phyloP scores from a whole-genome alignment of 768 basidiomycete species.

The Leccinum rimulosum region DNA sequence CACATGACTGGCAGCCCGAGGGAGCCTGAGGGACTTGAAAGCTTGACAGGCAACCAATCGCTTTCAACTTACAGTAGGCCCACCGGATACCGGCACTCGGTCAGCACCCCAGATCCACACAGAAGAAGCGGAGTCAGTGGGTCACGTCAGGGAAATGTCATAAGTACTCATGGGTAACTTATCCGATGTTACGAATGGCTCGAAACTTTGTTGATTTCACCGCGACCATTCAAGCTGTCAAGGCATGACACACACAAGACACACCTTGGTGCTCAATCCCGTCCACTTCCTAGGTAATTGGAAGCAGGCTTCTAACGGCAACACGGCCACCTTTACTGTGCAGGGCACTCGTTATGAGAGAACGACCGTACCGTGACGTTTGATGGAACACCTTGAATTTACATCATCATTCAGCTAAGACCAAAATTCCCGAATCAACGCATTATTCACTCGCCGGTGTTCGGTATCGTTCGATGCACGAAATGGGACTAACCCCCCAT shows the following conservation, averaged over 20 bases:
- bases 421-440: background rate
- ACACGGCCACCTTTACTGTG: background rate
- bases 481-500: background rate
- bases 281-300: background rate
- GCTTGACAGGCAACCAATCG: background rate
- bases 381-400: background rate
- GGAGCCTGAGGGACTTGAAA: background rate
- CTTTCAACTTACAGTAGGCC: background rate
- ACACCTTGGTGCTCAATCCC: background rate
- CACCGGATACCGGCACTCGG: background rate
- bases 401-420: background rate
- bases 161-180: background rate
- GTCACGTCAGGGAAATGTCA: background rate
- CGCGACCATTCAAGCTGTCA: background rate
- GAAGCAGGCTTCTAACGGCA: background rate
- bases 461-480: background rate
- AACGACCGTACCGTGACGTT: background rate
- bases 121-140: background rate
- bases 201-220: background rate
- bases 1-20: background rate
- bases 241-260: background rate
- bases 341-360: background rate
- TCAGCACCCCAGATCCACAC: conserved; percentile 3
- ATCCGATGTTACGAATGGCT: background rate
- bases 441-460: background rate